phyloP scores from a whole-genome alignment of 106 monocot species.

The Hemerocallis citrina region DNA sequence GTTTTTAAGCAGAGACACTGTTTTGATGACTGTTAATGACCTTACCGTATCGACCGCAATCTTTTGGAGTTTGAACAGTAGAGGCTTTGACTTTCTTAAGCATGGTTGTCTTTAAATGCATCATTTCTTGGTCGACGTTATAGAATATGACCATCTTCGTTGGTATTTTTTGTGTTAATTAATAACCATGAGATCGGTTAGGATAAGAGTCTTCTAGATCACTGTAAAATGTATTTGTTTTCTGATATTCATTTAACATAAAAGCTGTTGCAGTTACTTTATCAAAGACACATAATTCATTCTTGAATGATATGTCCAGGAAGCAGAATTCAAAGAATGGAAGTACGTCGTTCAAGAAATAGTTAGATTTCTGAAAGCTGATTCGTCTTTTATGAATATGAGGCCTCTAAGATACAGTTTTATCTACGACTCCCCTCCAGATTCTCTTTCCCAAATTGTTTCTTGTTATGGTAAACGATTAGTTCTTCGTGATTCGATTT shows the following conservation, averaged over 20 bases:
- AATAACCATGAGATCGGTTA: not conserved
- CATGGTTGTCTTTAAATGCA: too few relatives aligned
- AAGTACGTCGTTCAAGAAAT: slow-evolving; percentile 82
- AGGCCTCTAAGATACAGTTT: slow-evolving; percentile 89
- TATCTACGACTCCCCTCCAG: slow-evolving; percentile 60
- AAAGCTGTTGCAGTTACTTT: slow-evolving; percentile 1
- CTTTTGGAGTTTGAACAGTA: too few relatives aligned
- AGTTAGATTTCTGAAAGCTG: slow-evolving; percentile 59
- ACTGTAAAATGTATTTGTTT: not conserved
- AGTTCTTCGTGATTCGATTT: slow-evolving; percentile 47
- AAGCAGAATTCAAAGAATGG: slow-evolving; percentile 79
- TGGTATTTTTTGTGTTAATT: too few relatives aligned
- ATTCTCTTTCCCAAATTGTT: slow-evolving; percentile 29
- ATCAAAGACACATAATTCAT: slow-evolving; percentile 4
- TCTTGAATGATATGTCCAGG: slow-evolving; percentile 38
- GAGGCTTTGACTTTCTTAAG: too few relatives aligned
- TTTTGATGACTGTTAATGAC: too few relatives aligned
- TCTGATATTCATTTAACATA: not conserved
- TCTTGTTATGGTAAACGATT: slow-evolving; percentile 20
- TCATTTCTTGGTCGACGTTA: too few relatives aligned
- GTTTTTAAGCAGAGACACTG: too few relatives aligned
- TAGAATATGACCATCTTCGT: too few relatives aligned
- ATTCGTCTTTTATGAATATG: slow-evolving; percentile 80
- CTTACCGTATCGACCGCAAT: too few relatives aligned
- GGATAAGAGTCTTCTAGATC: not conserved